Percentiles rank a stretch among this genome's conserved stretches.
Evolutionary conservation across 2,329 filamentous ascomycete species (phyloP).

Genomic region (Huntiella bhutanensis): DNA sequence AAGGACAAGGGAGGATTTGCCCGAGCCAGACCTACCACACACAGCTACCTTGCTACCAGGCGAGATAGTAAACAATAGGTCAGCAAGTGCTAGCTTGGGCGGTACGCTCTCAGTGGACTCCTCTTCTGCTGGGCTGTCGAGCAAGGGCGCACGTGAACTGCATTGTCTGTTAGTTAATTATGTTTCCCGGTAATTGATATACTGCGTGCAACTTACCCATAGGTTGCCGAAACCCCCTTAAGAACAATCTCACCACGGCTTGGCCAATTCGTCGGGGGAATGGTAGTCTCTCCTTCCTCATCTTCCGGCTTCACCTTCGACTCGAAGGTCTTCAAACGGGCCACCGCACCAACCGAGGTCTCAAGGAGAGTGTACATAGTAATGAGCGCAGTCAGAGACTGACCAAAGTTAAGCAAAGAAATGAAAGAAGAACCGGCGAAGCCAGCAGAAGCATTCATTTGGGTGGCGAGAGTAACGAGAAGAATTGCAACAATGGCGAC

Average conservation of each 20-base stretch:
- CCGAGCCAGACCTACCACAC: constrained; percentile 22
- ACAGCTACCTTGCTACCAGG: constrained; percentile 20
- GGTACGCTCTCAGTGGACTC: background rate
- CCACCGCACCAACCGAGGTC: constrained; percentile 17
- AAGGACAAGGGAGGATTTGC: constrained; percentile 26
- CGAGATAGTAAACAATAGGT: constrained; percentile 16
- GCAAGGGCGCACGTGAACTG: background rate
- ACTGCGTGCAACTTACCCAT: constrained; percentile 12
- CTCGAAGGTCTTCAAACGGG: constrained; percentile 16
- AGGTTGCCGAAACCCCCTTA: constrained; percentile 19
- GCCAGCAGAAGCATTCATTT: constrained; percentile 19
- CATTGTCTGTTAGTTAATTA: background rate
- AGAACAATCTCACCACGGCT: constrained; percentile 17
- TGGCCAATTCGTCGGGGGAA: constrained; percentile 17
- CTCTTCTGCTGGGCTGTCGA: background rate
- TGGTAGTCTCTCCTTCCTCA: constrained; percentile 11
- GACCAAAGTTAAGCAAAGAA: constrained; percentile 21
- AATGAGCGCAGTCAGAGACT: constrained; percentile 17
- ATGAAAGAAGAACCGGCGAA: constrained; percentile 23
- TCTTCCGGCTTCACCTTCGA: constrained; percentile 15
- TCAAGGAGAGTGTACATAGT: constrained; percentile 18
- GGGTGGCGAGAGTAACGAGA: constrained; percentile 24
- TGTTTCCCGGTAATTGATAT: background rate
- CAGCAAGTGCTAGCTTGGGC: constrained; percentile 14
- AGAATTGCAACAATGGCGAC: constrained; percentile 31